Base-by-base conservation (phyloP, 495 filamentous ascomycete species). In the Penicillium parvum region DNA sequence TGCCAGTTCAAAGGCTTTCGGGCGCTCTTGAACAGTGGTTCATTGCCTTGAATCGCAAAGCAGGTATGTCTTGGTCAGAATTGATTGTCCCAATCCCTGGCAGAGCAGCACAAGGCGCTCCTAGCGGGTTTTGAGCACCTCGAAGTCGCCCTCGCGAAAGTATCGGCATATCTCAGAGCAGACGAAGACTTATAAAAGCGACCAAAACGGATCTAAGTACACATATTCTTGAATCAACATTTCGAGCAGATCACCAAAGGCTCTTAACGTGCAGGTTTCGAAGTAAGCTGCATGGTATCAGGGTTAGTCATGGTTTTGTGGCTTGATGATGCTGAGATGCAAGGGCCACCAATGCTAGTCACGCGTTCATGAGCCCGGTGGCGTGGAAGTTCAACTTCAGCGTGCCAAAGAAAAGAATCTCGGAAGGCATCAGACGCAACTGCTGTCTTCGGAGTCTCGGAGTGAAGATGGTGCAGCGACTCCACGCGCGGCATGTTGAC, bases 171-270 rank as follows among this genome's bases (percentile, higher is more conserved):
- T n/a, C n/a, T n/a, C n/a, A n/a, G n/a, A n/a, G n/a, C n/a, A n/a
- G n/a, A n/a, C n/a, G n/a, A n/a, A n/a, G n/a, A n/a, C n/a, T n/a
- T 21, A 15, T 21, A 8, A 69, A 7, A 1, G 58, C 53, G 1
- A 75, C 71, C 42, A 78, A 81, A n/a, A 79, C 33, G 32, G 77
- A 72, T 3, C 63, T 39, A 0, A 70, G 57, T 5, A 72, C 46
- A 30, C 73, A 69, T n/a, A 58, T 72, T 3, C 68, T 55, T 26
- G 22, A 14, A 16, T 41, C 23, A 30, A 38, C 12, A 6, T 39
- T 14, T 14, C 40, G 40, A 9, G 32, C 8, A 21, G 23, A 8
- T 11, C 15, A 25, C 47, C 41, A 4, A 52, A 55, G 9, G 28
- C 32, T 8, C 11, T 29, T 16, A 55, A 18, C 1, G 52, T 48